Percentiles rank a stretch among this genome's conserved stretches.
phyloP scores from a whole-genome alignment of 345 rosid genomes.

The Salix viminalis region DNA sequence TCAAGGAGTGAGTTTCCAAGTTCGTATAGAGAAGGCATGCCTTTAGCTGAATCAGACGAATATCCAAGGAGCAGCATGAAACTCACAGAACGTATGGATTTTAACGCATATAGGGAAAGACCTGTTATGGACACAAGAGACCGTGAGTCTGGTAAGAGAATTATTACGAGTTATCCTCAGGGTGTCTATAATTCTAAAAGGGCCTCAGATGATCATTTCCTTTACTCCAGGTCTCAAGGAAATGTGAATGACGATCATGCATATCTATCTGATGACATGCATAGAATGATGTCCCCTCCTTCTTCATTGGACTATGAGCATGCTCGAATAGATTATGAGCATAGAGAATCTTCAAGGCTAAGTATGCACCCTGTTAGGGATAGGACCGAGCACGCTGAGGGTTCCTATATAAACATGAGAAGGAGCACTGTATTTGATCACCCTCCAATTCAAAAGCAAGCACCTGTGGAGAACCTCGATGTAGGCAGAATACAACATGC shows the following conservation, averaged over 20 bases:
- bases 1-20: slow-evolving; percentile 27
- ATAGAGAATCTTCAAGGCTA: slow-evolving; percentile 33
- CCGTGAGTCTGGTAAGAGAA: slow-evolving; percentile 26
- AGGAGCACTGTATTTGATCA: slow-evolving; percentile 26
- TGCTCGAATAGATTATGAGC: slow-evolving; percentile 25
- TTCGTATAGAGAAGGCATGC: slow-evolving; percentile 31
- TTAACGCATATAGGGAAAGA: slow-evolving; percentile 26
- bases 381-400: slow-evolving; percentile 30
- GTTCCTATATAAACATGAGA: slow-evolving; percentile 32
- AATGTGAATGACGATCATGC: slow-evolving; percentile 25
- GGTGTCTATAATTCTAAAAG: slow-evolving; percentile 26
- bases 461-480: slow-evolving; percentile 26
- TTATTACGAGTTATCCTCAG: slow-evolving; percentile 21
- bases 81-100: slow-evolving; percentile 29
- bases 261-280: slow-evolving; percentile 29
- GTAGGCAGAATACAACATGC: slow-evolving; percentile 27
- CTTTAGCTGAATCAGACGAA: slow-evolving; percentile 33
- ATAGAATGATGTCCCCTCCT: slow-evolving; percentile 26
- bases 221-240: slow-evolving; percentile 29
- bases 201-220: slow-evolving; percentile 32
- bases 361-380: slow-evolving; percentile 29
- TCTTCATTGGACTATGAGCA: slow-evolving; percentile 32
- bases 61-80: slow-evolving; percentile 30
- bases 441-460: slow-evolving; percentile 25
- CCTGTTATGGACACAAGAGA: slow-evolving; percentile 26